These are phyloP conservation scores for Xylariomycetidae sp. DNA, from an alignment of 2,329 filamentous ascomycete species.

Conservation along the genomic window DNA sequence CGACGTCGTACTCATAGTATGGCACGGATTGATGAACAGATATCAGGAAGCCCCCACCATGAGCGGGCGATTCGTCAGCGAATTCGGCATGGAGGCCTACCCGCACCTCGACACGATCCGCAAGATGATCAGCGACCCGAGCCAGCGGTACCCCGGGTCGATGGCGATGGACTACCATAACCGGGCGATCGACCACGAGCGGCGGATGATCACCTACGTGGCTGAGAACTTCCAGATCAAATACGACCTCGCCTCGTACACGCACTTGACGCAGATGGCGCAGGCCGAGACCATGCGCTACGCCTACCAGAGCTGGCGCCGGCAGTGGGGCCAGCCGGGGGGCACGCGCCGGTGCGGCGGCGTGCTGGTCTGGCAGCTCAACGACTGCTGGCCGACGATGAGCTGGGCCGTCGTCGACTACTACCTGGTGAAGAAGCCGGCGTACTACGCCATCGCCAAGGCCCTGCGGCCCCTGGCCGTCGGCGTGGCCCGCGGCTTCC, in stretches of 20 bases:
- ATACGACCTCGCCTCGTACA: conserved; percentile 38
- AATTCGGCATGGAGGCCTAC: conserved; percentile 80
- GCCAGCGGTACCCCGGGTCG: conserved; percentile 60
- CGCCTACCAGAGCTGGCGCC: conserved; percentile 53
- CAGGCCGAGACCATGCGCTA: conserved; percentile 49
- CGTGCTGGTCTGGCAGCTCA: conserved; percentile 64
- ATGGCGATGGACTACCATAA: conserved; percentile 77
- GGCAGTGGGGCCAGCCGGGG: conserved; percentile 56
- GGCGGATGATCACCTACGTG: conserved; percentile 69
- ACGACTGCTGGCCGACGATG: conserved; percentile 65
- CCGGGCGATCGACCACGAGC: conserved; percentile 72
- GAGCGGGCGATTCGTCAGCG: conserved; percentile 71
- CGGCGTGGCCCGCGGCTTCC: conserved; percentile 43
- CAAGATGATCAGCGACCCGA: conserved; percentile 51
- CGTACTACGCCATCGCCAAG: conserved; percentile 49
- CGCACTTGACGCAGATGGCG: conserved; percentile 51
- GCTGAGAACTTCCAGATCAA: conserved; percentile 66
- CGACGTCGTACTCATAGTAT: too few species aligned
- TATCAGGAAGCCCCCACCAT: conserved; percentile 72
- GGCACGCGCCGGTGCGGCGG: conserved; percentile 57
- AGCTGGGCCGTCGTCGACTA: conserved; percentile 64
- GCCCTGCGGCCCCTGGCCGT: conserved; percentile 57
- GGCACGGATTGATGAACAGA: conserved; percentile 73
- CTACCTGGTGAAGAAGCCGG: conserved; percentile 61
- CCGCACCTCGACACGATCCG: conserved; percentile 69